These are phyloP conservation scores for Lyophyllum atratum DNA, from an alignment of 768 basidiomycete genomes.

Conservation along the genomic window DNA sequence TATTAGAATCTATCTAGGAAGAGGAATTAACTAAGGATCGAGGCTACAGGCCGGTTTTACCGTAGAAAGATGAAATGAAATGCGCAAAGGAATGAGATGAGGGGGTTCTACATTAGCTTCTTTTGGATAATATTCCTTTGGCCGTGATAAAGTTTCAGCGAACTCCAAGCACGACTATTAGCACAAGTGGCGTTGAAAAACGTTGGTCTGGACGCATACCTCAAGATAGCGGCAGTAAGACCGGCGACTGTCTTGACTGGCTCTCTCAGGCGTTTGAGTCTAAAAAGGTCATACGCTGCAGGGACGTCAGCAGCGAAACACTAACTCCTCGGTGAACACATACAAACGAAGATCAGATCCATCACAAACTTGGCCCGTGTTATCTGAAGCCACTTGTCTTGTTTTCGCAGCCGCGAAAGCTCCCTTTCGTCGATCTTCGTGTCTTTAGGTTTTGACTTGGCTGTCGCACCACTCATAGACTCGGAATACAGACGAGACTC, in stretches of 20 bases:
- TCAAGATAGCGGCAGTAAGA: constrained; percentile 68
- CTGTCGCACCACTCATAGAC: constrained; percentile 69
- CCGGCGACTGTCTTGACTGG: constrained; percentile 68
- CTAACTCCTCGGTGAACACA: constrained; percentile 25
- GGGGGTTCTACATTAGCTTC: constrained; percentile 29
- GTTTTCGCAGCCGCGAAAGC: constrained; percentile 62
- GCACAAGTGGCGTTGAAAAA: neutral
- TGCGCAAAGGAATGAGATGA: neutral
- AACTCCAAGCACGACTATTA: constrained; percentile 40
- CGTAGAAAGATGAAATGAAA: neutral
- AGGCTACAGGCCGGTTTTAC: neutral
- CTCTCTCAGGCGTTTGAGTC: constrained; percentile 59
- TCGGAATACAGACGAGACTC: constrained; percentile 73
- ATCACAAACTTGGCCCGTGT: constrained; percentile 72
- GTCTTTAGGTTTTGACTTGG: constrained; percentile 63
- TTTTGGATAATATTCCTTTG: constrained; percentile 67
- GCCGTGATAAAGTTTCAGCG: constrained; percentile 73
- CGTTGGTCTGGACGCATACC: constrained; percentile 43
- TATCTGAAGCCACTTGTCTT: constrained; percentile 77
- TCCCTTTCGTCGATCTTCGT: constrained; percentile 71
- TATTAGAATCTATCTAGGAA: constrained; percentile 1
- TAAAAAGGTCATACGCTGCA: constrained; percentile 80
- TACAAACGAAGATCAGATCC: constrained; percentile 90
- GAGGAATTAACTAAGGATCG: constrained; percentile 8
- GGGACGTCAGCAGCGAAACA: constrained; percentile 8